Evolutionary conservation across 495 filamentous ascomycete genomes (phyloP).

Genomic region (Podospora australis): DNA sequence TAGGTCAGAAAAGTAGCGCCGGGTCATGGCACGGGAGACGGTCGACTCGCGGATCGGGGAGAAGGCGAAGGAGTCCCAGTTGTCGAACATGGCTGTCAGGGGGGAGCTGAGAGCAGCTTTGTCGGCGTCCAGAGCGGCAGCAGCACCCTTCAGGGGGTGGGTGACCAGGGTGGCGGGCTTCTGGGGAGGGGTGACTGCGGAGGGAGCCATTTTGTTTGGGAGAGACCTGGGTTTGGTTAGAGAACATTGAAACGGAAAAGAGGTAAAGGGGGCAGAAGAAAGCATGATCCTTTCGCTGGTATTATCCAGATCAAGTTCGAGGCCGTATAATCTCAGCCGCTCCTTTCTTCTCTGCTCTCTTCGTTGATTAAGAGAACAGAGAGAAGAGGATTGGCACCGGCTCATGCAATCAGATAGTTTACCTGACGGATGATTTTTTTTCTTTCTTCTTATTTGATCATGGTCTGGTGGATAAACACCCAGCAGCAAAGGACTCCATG

Average conservation of each 20-base stretch:
- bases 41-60: constrained; percentile 81
- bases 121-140: constrained; percentile 34
- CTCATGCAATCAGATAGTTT: constrained; percentile 38
- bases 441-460: constrained; percentile 18
- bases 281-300: constrained; percentile 98
- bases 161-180: constrained; percentile 23
- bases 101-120: constrained; percentile 43
- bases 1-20: constrained; percentile 83
- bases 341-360: constrained; percentile 13
- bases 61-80: constrained; percentile 77
- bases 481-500: constrained; percentile 14
- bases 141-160: constrained; percentile 27
- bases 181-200: constrained; percentile 41
- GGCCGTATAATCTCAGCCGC: constrained; percentile 92
- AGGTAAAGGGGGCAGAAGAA: constrained; percentile 33
- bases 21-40: constrained; percentile 86
- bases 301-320: constrained; percentile 98
- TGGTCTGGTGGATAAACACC: constrained; percentile 13
- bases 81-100: constrained; percentile 55
- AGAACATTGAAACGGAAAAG: constrained; percentile 16
- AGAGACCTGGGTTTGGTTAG: too few relatives aligned
- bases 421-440: constrained; percentile 19
- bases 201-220: constrained; percentile 65
- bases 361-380: background rate
- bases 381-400: constrained; percentile 29